Evolutionary conservation across 495 filamentous ascomycete species (phyloP), one percentile per base, ranked within the genome.

Genomic region (Oidiodendron maius): DNA sequence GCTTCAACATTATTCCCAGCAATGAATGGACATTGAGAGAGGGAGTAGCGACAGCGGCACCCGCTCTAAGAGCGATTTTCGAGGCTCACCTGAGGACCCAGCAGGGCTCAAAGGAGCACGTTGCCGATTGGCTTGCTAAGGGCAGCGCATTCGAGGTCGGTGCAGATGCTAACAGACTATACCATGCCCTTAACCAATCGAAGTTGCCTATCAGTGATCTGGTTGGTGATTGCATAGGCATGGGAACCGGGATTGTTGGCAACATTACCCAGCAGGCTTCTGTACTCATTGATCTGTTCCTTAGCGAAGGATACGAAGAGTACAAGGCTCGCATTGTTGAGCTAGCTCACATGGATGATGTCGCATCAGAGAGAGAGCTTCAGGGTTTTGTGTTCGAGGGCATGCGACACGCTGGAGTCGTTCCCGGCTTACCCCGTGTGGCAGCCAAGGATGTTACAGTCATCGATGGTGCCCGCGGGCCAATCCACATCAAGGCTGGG

Each of bases 281-380:
- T 10, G 84, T 88, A 61, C 75, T 89, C 9, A 75, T 91, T n/a
- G 87, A 94, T 58, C 89, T 82, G 68, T 94, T 85, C 68, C 71
- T 89, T 22, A 75, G 74, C 1, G 67, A 75, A 6, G 78, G 80
- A 49, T 71, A 74, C 37, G 46, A 55, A 32, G 26, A 65, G 20
- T 72, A 89, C 56, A 64, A 82, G n/a, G 68, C 75, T 1, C 78
- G 78, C 26, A 77, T 90, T 63, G 69, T 80, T 58, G 65, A 67
- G 12, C 64, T 83, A 12, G 77, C 76, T 48, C 73, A 77, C 49
- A 50, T 62, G 23, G 60, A 75, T 18, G 66, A 61, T n/a, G 37
- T 59, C 3, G 75, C 70, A 43, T 67, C 71, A 1, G 75, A 78
- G 35, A 64, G 74, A 34, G 64, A 66, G 53, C 61, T 79, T 20